These are phyloP conservation scores for Russula lepida DNA, from an alignment of 768 basidiomycete genomes.

Conservation along the genomic window DNA sequence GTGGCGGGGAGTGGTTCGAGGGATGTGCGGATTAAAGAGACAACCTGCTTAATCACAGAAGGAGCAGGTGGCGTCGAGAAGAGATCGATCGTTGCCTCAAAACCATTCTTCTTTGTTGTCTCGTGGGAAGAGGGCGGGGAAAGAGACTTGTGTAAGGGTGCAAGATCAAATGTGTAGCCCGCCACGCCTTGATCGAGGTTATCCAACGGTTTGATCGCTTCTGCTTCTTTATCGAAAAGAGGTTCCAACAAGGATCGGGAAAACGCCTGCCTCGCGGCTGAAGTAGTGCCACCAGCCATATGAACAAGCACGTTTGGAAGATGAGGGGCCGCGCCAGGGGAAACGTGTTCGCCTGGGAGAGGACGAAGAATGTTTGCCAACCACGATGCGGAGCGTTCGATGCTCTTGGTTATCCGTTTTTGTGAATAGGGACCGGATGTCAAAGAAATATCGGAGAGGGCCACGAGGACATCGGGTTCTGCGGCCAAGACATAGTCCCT, in stretches of 20 bases:
- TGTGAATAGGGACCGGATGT: conserved; percentile 63
- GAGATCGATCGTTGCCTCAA: neutral
- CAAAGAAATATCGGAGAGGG: conserved; percentile 62
- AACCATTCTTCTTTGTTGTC: neutral
- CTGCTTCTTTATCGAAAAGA: conserved; percentile 48
- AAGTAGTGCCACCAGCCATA: conserved; percentile 53
- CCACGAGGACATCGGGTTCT: conserved; percentile 62
- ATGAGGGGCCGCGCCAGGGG: conserved; percentile 9
- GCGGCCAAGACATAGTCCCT: conserved; percentile 41
- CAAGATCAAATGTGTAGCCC: conserved; percentile 68
- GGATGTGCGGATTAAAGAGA: conserved; percentile 49
- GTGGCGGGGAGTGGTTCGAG: conserved; percentile 40
- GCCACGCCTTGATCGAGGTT: conserved; percentile 59
- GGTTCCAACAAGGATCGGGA: conserved; percentile 47
- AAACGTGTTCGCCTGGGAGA: conserved; percentile 12
- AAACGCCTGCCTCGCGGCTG: conserved; percentile 56
- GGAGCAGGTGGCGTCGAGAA: conserved; percentile 3
- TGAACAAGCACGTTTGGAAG: conserved; percentile 53
- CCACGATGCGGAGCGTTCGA: conserved; percentile 64
- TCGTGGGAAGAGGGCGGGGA: neutral
- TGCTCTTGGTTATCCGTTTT: conserved; percentile 66
- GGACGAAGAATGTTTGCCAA: conserved; percentile 43
- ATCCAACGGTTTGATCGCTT: conserved; percentile 40
- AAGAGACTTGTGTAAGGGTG: conserved; percentile 36
- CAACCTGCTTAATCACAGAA: conserved; percentile 20